phyloP scores from a whole-genome alignment of 2,329 filamentous ascomycete species.

The Xylariaceae sp. region DNA sequence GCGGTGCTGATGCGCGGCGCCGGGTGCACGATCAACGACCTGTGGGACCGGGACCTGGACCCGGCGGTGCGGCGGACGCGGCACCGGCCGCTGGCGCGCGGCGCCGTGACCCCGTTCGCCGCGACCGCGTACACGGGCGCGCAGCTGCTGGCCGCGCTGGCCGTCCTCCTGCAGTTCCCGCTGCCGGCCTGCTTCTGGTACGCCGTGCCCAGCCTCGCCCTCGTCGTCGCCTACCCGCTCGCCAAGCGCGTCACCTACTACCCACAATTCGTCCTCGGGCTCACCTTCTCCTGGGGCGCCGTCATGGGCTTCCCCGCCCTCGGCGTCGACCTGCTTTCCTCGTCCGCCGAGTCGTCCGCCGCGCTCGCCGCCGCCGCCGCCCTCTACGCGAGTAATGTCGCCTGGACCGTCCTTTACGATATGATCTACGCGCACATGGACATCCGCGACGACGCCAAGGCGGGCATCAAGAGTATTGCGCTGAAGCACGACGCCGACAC shows the following conservation, averaged over 20 bases:
- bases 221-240: slow-evolving; percentile 78
- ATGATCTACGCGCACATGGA: slow-evolving; percentile 96
- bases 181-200: slow-evolving; percentile 75
- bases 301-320: slow-evolving; percentile 86
- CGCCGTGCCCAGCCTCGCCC: slow-evolving; percentile 71
- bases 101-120: slow-evolving; percentile 72
- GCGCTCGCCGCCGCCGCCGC: slow-evolving; percentile 68
- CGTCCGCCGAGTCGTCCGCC: too few species aligned
- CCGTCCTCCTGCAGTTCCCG: slow-evolving; percentile 76
- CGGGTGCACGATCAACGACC: slow-evolving; percentile 87
- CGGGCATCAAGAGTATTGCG: slow-evolving; percentile 86
- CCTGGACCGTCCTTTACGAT: slow-evolving; percentile 88
- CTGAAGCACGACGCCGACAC: slow-evolving; percentile 77
- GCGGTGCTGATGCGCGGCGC: slow-evolving; percentile 85
- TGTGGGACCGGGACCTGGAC: slow-evolving; percentile 88
- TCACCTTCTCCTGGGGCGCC: slow-evolving; percentile 89
- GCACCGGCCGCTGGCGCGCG: slow-evolving; percentile 77
- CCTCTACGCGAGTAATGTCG: slow-evolving; percentile 76
- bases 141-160: slow-evolving; percentile 75
- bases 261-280: slow-evolving; percentile 78
- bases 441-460: slow-evolving; percentile 81
- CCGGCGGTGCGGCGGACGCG: slow-evolving; percentile 76
- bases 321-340: slow-evolving; percentile 73
- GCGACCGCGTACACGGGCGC: slow-evolving; percentile 73
- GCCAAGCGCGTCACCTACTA: slow-evolving; percentile 88